Evolutionary conservation across 75 land plant genomes (phyloP).

Genomic region (Cunninghamia lanceolata): DNA sequence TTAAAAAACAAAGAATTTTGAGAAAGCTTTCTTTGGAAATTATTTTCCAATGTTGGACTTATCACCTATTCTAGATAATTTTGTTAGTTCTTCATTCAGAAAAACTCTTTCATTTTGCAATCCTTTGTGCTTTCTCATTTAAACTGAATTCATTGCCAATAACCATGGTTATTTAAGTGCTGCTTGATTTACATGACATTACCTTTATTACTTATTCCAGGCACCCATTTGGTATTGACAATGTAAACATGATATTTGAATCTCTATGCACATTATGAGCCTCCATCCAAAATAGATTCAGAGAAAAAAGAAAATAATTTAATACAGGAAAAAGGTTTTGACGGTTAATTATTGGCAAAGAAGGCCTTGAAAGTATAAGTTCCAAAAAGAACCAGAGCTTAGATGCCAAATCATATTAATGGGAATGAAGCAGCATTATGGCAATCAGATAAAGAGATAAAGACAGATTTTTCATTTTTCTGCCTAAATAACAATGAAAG

Average conservation of each 20-base stretch:
- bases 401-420: not conserved
- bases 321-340: not conserved
- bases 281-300: not conserved
- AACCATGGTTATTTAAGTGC: no score
- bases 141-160: no score
- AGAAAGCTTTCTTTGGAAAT: no score
- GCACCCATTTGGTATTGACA: not conserved
- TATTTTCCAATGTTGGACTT: no score
- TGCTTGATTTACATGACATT: no score
- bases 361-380: not conserved
- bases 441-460: not conserved
- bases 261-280: not conserved
- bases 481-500: not conserved
- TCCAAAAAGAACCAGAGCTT: not conserved
- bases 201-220: no score
- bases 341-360: not conserved
- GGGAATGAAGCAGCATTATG: not conserved
- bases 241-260: not conserved
- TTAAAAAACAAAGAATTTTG: no score
- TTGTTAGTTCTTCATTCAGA: no score
- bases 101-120: no score
- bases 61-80: no score
- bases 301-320: not conserved
- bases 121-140: no score
- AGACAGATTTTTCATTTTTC: not conserved